Evolutionary conservation across 164 flowering plant genomes (phyloP).

Genomic region (Aristolochia contorta): DNA sequence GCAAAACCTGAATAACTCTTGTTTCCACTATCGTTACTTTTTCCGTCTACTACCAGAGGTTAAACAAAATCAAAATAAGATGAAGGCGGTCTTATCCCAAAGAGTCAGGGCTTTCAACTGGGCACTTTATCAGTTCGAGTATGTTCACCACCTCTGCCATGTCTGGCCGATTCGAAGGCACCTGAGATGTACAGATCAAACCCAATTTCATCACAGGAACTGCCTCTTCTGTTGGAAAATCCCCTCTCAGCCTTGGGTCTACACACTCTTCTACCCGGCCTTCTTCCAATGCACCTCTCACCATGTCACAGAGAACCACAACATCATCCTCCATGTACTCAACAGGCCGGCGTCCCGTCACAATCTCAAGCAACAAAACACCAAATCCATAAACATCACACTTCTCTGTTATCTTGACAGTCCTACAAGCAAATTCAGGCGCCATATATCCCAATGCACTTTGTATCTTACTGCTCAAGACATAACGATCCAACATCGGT

Average conservation of each 20-base stretch:
- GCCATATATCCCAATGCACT: constrained; percentile 99
- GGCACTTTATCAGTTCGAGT: constrained; percentile 75
- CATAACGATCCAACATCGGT: constrained; percentile 78
- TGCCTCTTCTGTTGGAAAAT: constrained; percentile 73
- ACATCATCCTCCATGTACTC: constrained; percentile 99
- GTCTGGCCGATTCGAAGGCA: constrained; percentile 89
- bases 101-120: constrained; percentile 67
- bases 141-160: constrained; percentile 91
- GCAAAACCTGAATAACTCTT: constrained; percentile 16
- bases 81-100: constrained; percentile 18
- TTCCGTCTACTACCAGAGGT: not conserved
- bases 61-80: constrained; percentile 4
- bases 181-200: constrained; percentile 89
- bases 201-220: constrained; percentile 80
- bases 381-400: constrained; percentile 95
- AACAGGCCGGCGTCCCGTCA: constrained; percentile 86
- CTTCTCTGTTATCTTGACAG: constrained; percentile 84
- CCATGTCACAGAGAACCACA: constrained; percentile 77
- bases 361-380: constrained; percentile 64
- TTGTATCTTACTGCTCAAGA: constrained; percentile 88
- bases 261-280: constrained; percentile 76
- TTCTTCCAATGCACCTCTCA: constrained; percentile 73
- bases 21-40: not conserved
- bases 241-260: constrained; percentile 50
- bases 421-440: constrained; percentile 86